phyloP scores from a whole-genome alignment of 768 basidiomycete species.

The Boletus coccyginus region DNA sequence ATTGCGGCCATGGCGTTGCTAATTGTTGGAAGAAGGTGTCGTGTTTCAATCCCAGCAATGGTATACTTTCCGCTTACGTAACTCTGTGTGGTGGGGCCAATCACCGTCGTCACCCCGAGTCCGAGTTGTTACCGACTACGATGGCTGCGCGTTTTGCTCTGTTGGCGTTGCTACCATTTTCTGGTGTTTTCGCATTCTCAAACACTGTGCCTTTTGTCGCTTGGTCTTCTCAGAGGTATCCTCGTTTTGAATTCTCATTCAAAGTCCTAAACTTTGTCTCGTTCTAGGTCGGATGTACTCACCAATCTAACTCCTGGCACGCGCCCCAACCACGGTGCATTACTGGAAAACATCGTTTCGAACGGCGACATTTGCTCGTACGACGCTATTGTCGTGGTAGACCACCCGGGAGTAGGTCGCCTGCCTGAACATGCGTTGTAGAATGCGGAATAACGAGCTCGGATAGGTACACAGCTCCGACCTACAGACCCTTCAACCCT shows the following conservation, averaged over 20 bases:
- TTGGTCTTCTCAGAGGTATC: conserved; percentile 70
- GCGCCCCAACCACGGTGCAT: conserved; percentile 29
- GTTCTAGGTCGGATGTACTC: conserved; percentile 47
- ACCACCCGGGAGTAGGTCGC: conserved; percentile 67
- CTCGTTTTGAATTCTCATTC: neutral
- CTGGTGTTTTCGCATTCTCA: conserved; percentile 50
- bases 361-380: conserved; percentile 54
- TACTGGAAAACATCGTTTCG: conserved; percentile 45
- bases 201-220: conserved; percentile 63
- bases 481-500: conserved; percentile 55
- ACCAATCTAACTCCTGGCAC: conserved; percentile 37
- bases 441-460: conserved; percentile 1
- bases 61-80: conserved; percentile 15
- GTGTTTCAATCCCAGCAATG: no score
- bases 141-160: conserved; percentile 47
- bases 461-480: conserved; percentile 74
- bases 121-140: conserved; percentile 3
- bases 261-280: neutral
- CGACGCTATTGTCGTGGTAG: conserved; percentile 64
- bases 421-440: neutral
- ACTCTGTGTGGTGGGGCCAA: neutral
- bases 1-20: conserved; percentile 39
- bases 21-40: no score
- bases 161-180: conserved; percentile 43
- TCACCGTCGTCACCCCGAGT: no score